Evolutionary conservation across 805 yeast genomes (phyloP), one percentile per base, ranked within the genome.

Genomic region (Saccharomycopsis sp.): DNA sequence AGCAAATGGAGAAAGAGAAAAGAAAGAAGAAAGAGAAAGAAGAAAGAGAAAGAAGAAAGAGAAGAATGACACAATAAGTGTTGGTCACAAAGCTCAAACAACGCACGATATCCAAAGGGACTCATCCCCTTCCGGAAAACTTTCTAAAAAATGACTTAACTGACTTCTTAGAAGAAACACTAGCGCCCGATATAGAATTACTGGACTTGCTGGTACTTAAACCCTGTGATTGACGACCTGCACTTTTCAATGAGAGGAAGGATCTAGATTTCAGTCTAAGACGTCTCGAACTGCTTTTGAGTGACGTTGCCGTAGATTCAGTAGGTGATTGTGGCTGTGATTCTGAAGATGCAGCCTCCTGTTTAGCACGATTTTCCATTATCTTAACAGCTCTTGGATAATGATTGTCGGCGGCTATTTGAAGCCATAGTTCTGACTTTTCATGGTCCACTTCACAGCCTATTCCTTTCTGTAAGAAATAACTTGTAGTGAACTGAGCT

Each of bases 401-500:
- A 3, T 82, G 80, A 50, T 78, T 78, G 47, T 80, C 81, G 1
- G 87, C 89, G 0, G 97, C 96, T 62, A 76, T 77, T 38, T 75
- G 74, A 67, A 84, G 87, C 97, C 97, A 92, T 35, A 72, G 73
- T 65, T 81, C 79, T 0, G 97, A 86, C 65, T 76, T 80, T 3
- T 70, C 70, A 2, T 70, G 56, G 68, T 88, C 81, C 29, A 75
- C 72, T 17, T 78, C 82, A 68, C 96, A 86, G 1, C 98, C 99
- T 61, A 89, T 82, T 1, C 98, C 98, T 67, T 83, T 80, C 61
- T 89, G 94, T 66, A 82, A 83, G 66, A 92, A 90, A 67, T 86
- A 84, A 38, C 92, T 96, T 47, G 89, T 73, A 0, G 96, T 86
- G 68, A 81, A 84, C 77, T 89, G 96, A 1, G 96, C 97, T 70